Evolutionary conservation across 192 early-diverging fungal species (phyloP), one percentile per base, ranked within the genome.

Genomic region (Nowakowskiella sp.): DNA sequence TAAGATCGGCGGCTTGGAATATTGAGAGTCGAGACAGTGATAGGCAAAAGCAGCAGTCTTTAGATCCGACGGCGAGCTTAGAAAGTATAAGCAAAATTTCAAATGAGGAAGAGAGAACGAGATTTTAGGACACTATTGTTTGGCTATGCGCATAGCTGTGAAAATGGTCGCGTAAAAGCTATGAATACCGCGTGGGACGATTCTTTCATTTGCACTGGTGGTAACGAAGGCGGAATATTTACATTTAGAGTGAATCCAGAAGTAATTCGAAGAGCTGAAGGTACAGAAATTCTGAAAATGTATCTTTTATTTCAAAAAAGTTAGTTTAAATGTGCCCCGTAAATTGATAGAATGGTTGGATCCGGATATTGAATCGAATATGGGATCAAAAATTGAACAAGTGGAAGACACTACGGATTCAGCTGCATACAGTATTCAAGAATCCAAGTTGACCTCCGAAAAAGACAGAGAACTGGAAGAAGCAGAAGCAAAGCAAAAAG

Each of bases 401-500:
- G 28, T 58, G 32, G 65, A 56, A 6, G 80, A 82, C 49, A 81
- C 81, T 56, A 32, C 62, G 1, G 80, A 82, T 21, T 57, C 60
- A 7, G 61, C 21, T 23, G 62, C 62, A 6, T 83, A 83, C 55
- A 64, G 68, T 16, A 61, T 83, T 26, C 78, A 83, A 49, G 78
- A 83, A 45, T 58, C 58, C 4, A 83, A 83, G 51, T 53, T 83
- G 31, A 79, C 78, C 53, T 61, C 73, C 2, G 76, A 82, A 33
- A 67, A 68, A 21, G 80, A 83, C 53, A 60, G 65, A 21, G 78
- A 83, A 53, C 21, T 72, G 8, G 67, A 60, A 44, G 61, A 71
- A 29, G 80, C 80, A 2, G 78, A 83, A 58, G 13, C 28, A 0
- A 70, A 73, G 47, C 80, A 82, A 60, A 70, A 77, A 51, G 57